Conservation (phyloP, 768 basidiomycete genomes). For the Phaeotremella skinneri region DNA sequence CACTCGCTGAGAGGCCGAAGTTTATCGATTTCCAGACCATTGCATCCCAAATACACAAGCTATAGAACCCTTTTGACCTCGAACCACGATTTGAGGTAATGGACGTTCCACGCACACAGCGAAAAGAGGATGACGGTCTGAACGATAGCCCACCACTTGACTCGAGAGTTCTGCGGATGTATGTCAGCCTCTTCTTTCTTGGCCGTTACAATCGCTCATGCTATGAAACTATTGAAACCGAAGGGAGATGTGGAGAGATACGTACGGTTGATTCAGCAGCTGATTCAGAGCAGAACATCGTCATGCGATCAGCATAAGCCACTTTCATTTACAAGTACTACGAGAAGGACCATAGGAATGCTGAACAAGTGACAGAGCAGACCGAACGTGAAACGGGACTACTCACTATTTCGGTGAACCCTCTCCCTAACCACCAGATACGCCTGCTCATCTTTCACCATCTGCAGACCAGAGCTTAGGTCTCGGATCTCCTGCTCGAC, state of each 20-base stretch:
- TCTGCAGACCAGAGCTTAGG: conserved; percentile 72
- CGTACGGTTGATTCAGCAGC: conserved; percentile 54
- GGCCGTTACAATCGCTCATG: no score
- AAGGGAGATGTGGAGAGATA: no score
- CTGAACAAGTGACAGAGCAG: background rate
- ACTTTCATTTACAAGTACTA: background rate
- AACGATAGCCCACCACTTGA: conserved; percentile 98
- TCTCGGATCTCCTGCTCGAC: conserved; percentile 92
- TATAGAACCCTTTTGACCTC: conserved; percentile 87
- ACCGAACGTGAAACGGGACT: conserved; percentile 54
- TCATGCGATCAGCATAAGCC: background rate
- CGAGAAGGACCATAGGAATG: background rate
- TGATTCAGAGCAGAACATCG: conserved; percentile 15
- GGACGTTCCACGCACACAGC: conserved; percentile 95
- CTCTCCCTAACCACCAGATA: conserved; percentile 93
- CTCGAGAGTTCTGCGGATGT: conserved; percentile 79
- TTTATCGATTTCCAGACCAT: background rate
- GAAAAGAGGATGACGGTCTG: conserved; percentile 82
- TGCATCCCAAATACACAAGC: conserved; percentile 19
- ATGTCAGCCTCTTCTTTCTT: no score
- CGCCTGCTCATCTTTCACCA: conserved; percentile 98
- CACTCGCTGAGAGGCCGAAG: no score
- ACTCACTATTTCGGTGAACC: conserved; percentile 91
- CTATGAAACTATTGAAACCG: no score
- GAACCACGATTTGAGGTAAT: conserved; percentile 93